A percentile compares a stretch with the other conserved stretches of the same genome.
phyloP scores from a whole-genome alignment of 2,329 filamentous ascomycete species.

The Colletotrichum lini region DNA sequence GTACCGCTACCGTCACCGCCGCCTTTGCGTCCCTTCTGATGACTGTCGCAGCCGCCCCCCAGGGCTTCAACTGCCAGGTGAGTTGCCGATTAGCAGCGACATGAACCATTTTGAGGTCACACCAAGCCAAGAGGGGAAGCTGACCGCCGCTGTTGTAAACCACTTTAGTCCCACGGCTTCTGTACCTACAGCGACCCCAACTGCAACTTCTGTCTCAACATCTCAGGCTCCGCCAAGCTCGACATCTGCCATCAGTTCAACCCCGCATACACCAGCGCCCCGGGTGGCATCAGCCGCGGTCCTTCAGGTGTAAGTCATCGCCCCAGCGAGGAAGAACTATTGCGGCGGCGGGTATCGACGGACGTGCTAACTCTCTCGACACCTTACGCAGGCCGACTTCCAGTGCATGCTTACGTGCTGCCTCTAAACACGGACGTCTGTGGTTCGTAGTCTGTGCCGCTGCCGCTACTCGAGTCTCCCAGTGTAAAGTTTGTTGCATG shows the following conservation, averaged over 20 bases:
- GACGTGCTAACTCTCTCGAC: background rate
- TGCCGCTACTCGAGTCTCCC: too few species aligned
- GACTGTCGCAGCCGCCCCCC: slow-evolving; percentile 12
- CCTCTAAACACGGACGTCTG: background rate
- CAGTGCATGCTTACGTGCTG: slow-evolving; percentile 28
- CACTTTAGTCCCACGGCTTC: slow-evolving; percentile 19
- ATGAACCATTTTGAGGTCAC: too few species aligned
- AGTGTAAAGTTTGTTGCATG: too few species aligned
- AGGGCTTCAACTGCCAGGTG: slow-evolving; percentile 27
- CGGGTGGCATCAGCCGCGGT: slow-evolving; percentile 4
- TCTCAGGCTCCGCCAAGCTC: background rate
- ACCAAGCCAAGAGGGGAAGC: background rate
- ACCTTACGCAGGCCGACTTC: slow-evolving; percentile 13
- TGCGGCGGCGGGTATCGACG: background rate
- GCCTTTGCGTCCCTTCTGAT: slow-evolving; percentile 6
- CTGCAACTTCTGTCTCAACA: slow-evolving; percentile 27
- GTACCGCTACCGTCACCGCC: slow-evolving; percentile 4
- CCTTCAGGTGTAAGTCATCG: slow-evolving; percentile 5
- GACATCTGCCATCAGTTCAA: slow-evolving; percentile 20
- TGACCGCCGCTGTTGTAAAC: background rate
- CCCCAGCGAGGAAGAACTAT: background rate
- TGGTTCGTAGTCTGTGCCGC: too few species aligned
- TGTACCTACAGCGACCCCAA: slow-evolving; percentile 24
- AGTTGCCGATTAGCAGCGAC: background rate
- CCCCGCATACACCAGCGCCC: slow-evolving; percentile 19